Evolutionary conservation across 768 basidiomycete species (phyloP).

Genomic region (Neoboletus subvelutipes): DNA sequence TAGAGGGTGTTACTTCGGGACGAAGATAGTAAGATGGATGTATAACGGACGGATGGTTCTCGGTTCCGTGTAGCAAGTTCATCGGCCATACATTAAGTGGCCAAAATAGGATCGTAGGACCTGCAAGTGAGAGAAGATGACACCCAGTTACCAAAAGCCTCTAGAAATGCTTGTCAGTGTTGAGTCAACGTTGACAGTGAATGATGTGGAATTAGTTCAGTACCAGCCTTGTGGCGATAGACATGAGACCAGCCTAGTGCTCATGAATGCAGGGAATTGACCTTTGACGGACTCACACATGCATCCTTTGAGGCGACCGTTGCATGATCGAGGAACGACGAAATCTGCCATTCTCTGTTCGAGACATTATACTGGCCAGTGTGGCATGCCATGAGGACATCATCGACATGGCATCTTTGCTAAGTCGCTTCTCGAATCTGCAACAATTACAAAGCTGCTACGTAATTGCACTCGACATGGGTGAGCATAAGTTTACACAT

Average conservation of each 20-base stretch:
- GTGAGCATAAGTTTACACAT: too few relatives aligned
- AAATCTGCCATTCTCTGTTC: not conserved
- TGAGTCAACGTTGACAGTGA: too few relatives aligned
- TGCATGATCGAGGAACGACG: not conserved
- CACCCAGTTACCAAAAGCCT: not conserved
- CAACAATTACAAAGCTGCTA: too few relatives aligned
- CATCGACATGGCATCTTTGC: too few relatives aligned
- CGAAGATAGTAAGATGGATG: not conserved
- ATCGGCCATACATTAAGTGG: not conserved
- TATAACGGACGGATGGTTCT: not conserved
- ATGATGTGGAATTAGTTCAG: not conserved
- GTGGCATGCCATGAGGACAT: too few relatives aligned
- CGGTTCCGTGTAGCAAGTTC: not conserved
- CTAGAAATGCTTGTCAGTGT: not conserved
- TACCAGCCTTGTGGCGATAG: not conserved
- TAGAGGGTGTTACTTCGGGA: not conserved
- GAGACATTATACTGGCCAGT: too few relatives aligned
- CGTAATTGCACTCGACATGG: too few relatives aligned
- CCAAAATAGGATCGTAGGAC: slow-evolving; percentile 1
- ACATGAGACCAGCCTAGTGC: too few relatives aligned
- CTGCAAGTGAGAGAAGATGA: not conserved
- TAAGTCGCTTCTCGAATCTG: too few relatives aligned
- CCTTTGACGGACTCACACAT: not conserved
- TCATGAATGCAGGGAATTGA: not conserved
- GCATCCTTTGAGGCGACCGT: not conserved